Percentiles rank a stretch among this genome's conserved stretches.
phyloP scores from a whole-genome alignment of 2,329 filamentous ascomycete species.

The Bretziella fagacearum region DNA sequence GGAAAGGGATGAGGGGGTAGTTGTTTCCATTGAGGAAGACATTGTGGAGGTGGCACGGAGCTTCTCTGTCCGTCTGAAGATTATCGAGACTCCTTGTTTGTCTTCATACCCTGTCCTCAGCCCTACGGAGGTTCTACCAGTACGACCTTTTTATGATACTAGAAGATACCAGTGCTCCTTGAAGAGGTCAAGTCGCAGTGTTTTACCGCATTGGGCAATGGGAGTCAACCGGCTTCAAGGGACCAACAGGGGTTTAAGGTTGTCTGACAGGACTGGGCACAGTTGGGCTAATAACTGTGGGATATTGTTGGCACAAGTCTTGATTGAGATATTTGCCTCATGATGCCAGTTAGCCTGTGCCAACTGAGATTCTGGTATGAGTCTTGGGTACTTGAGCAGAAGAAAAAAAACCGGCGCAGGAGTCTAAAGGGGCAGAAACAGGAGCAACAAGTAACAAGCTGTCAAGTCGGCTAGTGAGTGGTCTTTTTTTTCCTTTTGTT shows the following conservation, averaged over 20 bases:
- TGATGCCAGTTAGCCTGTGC: too few relatives aligned
- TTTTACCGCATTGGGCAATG: neutral
- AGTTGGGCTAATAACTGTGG: too few relatives aligned
- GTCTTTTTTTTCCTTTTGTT: too few relatives aligned
- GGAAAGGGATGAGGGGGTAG: conserved; percentile 22
- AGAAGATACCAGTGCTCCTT: neutral
- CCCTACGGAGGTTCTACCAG: too few relatives aligned
- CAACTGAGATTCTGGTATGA: too few relatives aligned
- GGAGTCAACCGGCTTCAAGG: neutral
- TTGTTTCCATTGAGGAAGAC: neutral
- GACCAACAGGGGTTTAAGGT: neutral
- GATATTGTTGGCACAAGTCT: neutral
- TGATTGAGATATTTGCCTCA: neutral
- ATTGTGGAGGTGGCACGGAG: neutral
- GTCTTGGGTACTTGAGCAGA: too few relatives aligned
- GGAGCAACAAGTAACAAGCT: too few relatives aligned
- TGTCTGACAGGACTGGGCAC: neutral
- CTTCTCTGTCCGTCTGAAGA: too few relatives aligned
- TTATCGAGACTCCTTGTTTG: neutral
- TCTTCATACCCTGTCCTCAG: neutral
- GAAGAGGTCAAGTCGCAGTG: neutral
- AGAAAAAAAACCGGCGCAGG: too few relatives aligned
- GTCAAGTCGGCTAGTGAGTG: too few relatives aligned
- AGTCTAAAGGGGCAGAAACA: too few relatives aligned
- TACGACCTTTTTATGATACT: neutral